Base-by-base conservation (phyloP, 2,329 filamentous ascomycete genomes). In the Verticillium nubilum region DNA sequence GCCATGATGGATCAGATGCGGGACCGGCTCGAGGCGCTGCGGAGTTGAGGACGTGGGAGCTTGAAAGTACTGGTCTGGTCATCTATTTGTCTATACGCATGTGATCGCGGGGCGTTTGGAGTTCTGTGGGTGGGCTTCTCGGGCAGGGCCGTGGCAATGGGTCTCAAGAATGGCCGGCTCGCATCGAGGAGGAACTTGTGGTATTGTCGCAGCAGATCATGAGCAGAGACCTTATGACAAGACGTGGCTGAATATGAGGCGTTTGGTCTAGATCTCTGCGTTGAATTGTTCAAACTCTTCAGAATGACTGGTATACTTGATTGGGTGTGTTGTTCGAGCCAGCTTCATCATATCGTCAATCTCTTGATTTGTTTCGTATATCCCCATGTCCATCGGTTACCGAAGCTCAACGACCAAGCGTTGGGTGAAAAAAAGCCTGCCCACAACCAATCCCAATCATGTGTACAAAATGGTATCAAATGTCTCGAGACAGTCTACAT, bases 1-100 rank as follows among this genome's bases (percentile, higher is more conserved):
- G 92, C 90, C 54, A 92, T 95, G 79, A 86, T 98, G 77, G 89
- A 92, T 68, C 90, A 96, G 78, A 98, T 98, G 95, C 83, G 94
- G 72, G 92, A 92, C 66, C 83, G 94, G 54, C 74, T 99, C 67
- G 92, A 98, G 77, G 93, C 93, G 35, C 76, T 98, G 70, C 90
- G 95, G 83, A 97, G 92, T 75, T 97, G 74, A 67, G 28, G 29
- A 31, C 4, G 5, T 13, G 29, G 13, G 29, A 31, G 29, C 9
- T 2, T 2, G 29, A 31, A 13, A 23, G 42, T 19, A 50, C 42
- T 9, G 42, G 42, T 25, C 35, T 37, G 35, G 35, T 15, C 25
- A 50, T 50, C 42, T 50, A 19, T 50, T 19, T 50, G 42, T 50
- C 42, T 25, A 50, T 50, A 50, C 19, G 42, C 42, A 50, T 50